These are phyloP conservation scores for Volvox reticuliferus DNA, from an alignment of 139 green algal species.

Conservation along the genomic window DNA sequence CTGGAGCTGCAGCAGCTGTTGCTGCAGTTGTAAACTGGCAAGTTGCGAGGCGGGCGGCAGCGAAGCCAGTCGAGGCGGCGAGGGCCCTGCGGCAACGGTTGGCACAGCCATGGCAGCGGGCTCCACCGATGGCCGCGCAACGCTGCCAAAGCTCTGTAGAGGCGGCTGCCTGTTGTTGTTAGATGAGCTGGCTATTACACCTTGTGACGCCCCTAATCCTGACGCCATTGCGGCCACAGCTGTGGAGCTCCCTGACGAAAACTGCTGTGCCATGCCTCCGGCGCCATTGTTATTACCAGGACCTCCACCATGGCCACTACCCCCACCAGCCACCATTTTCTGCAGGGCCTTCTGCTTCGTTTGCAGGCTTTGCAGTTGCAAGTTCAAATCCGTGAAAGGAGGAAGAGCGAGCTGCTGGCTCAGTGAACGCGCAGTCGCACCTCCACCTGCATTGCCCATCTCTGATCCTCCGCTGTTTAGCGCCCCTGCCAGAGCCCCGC, in stretches of 20 bases:
- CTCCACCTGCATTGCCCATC: not conserved
- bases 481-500: not conserved
- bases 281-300: not conserved
- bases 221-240: not conserved
- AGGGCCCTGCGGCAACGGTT: not conserved
- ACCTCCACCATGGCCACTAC: not conserved
- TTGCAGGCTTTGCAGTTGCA: slow-evolving; percentile 8
- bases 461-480: not conserved
- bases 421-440: not conserved
- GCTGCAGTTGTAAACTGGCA: slow-evolving; percentile 13
- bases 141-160: slow-evolving; percentile 7
- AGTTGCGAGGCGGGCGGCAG: not conserved
- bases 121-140: not conserved
- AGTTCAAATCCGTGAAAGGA: not conserved
- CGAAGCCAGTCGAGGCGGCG: not conserved
- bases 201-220: not conserved
- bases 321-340: not conserved
- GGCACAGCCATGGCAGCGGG: not conserved
- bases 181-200: not conserved
- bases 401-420: not conserved
- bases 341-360: slow-evolving; percentile 2
- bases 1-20: slow-evolving; percentile 5
- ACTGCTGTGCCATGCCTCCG: not conserved
- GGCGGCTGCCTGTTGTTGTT: not conserved
- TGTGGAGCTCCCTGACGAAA: too few species aligned